Conservation (phyloP, 2,329 filamentous ascomycete genomes). For the Aspergillus niger region DNA sequence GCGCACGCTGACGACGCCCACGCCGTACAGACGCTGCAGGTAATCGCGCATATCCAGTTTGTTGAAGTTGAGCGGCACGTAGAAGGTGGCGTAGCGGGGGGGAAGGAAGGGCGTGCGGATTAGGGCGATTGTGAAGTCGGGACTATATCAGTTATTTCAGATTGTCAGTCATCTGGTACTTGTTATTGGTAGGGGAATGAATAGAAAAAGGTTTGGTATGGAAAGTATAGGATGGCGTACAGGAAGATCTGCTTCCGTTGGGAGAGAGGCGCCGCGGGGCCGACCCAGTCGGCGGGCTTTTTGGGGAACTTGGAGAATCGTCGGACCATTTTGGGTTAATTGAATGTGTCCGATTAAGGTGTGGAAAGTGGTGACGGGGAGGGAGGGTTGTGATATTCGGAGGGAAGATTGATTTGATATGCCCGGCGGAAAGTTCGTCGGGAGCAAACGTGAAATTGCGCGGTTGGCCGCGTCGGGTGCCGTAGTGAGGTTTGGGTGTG, state of each 20-base stretch:
- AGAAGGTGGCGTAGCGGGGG: conserved; percentile 82
- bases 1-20: conserved; percentile 72
- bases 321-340: conserved; percentile 32
- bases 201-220: too few relatives aligned
- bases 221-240: conserved; percentile 37
- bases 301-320: conserved; percentile 31
- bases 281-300: conserved; percentile 27
- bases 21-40: conserved; percentile 80
- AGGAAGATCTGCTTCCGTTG: conserved; percentile 55
- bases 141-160: conserved; percentile 46
- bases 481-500: conserved; percentile 22
- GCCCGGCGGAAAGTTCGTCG: conserved; percentile 31
- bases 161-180: too few relatives aligned
- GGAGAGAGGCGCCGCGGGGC: conserved; percentile 29
- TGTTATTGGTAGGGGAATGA: too few relatives aligned
- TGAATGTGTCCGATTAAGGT: conserved; percentile 6
- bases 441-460: conserved; percentile 30
- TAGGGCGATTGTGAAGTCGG: conserved; percentile 77
- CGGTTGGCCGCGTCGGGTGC: conserved; percentile 38
- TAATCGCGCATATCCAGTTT: conserved; percentile 97
- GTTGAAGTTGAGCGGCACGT: conserved; percentile 87
- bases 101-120: conserved; percentile 71
- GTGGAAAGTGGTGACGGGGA: conserved; percentile 5
- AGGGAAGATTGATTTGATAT: neutral
- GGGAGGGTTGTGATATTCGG: neutral